Percentiles rank a stretch among this genome's conserved stretches.
These are phyloP conservation scores for Neoarthrinium moseri DNA, from an alignment of 2,329 filamentous ascomycete genomes.

Conservation along the genomic window DNA sequence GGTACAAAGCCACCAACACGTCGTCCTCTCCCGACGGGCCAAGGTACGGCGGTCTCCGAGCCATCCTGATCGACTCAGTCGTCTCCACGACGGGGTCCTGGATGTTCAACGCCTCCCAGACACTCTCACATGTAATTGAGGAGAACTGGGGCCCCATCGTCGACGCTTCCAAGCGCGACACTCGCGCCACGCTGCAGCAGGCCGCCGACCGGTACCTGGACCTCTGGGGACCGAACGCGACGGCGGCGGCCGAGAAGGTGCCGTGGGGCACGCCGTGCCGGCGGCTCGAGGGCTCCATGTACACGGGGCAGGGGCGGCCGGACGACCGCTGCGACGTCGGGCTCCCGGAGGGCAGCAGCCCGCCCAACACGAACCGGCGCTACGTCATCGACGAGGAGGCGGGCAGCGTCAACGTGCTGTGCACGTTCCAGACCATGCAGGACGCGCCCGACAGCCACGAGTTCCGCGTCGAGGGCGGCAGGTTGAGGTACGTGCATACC, in stretches of 20 bases:
- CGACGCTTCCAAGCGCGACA: conserved; percentile 28
- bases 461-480: conserved; percentile 31
- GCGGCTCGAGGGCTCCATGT: conserved; percentile 34
- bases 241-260: too few species aligned
- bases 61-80: conserved; percentile 26
- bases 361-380: conserved; percentile 23
- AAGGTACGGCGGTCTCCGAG: too few species aligned
- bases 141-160: conserved; percentile 34
- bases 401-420: conserved; percentile 27
- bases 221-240: conserved; percentile 33
- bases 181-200: conserved; percentile 32
- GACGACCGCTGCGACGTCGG: conserved; percentile 29
- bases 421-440: conserved; percentile 27
- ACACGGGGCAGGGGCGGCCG: too few species aligned
- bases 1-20: conserved; percentile 13
- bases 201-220: conserved; percentile 36
- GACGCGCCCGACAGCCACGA: conserved; percentile 31
- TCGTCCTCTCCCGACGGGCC: conserved; percentile 7
- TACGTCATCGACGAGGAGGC: conserved; percentile 29
- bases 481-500: conserved; percentile 31
- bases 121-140: conserved; percentile 30
- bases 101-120: conserved; percentile 36
- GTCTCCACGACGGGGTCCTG: conserved; percentile 34
- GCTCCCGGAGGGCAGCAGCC: conserved; percentile 27
- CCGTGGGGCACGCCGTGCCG: conserved; percentile 37